Base-by-base conservation (phyloP, 139 green algal species). In the Volvox reticuliferus region DNA sequence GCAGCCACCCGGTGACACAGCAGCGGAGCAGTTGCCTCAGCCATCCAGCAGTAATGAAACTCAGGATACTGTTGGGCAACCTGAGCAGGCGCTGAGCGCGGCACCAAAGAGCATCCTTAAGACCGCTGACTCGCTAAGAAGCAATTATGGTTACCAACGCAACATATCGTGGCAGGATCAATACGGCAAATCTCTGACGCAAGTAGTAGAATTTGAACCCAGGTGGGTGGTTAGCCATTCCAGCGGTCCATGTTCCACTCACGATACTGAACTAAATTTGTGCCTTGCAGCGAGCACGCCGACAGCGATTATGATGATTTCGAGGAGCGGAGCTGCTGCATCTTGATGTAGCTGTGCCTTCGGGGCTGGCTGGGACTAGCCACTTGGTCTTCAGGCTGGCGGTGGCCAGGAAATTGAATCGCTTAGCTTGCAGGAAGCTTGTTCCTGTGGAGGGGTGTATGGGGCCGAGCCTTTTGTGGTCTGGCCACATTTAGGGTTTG, bases 131-230 rank as follows among this genome's bases (percentile, higher is more conserved):
- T 85, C 79, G 22, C 6, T 84, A 1, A 92, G 44, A 14, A 85
- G 9, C 21, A 37, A 26, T 17, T n/a, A 84, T 55, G 44, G 44
- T 2, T 93, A 85, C 37, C 89, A 90, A 69, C 86, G 91, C 2
- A 77, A 87, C 18, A 87, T 93, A 37, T 88, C 71, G 24, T 93
- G 91, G 91, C 91, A 88, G 33, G 91, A 92, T 33, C 76, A 87
- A 22, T 79, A 78, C 33, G 91, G 91, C 28, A 82, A 88, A 36
- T 62, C 82, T 20, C 50, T 93, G 0, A 69, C 76, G 14, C 86
- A 90, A 30, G 91, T 93, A 0, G 30, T 82, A 12, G 91, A 93
- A 76, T 93, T 90, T 75, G 67, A 79, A 33, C 91, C 91, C 16
- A 92, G 91, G 91, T 93, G 21, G 61, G 61, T 19, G 75, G 75